Evolutionary conservation across 2,329 filamentous ascomycete genomes (phyloP).

Genomic region (Monosporascus ibericus): DNA sequence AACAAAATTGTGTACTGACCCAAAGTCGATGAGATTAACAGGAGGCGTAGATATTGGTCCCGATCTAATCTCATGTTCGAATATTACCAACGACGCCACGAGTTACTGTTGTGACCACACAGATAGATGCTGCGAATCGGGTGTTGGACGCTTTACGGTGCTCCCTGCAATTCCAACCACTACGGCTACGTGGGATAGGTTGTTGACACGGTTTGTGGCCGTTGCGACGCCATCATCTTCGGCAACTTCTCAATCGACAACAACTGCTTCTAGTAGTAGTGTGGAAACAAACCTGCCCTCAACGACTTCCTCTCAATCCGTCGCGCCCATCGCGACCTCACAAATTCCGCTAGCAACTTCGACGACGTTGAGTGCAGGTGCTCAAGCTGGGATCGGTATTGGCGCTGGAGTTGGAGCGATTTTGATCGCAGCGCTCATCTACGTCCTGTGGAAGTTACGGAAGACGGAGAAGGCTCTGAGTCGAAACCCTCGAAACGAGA

Average conservation of each 20-base stretch:
- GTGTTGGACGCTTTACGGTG: not conserved
- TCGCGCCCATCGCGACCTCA: not conserved
- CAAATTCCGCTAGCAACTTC: not conserved
- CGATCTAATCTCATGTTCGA: not conserved
- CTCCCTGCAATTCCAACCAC: not conserved
- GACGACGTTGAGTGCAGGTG: not conserved
- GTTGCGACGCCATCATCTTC: not conserved
- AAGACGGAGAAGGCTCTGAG: not conserved
- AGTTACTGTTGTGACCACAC: not conserved
- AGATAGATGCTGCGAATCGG: not conserved
- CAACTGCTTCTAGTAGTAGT: not conserved
- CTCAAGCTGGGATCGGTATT: not conserved
- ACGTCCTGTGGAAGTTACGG: not conserved
- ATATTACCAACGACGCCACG: not conserved
- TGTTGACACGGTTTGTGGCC: not conserved
- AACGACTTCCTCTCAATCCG: not conserved
- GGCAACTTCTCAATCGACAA: not conserved
- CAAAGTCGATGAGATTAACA: not conserved
- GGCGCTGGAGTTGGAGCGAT: not conserved
- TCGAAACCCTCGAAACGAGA: too few species aligned
- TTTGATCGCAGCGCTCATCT: not conserved
- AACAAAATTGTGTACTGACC: not conserved
- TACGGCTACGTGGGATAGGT: not conserved
- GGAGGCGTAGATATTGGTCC: not conserved
- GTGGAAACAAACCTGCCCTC: not conserved